Evolutionary conservation across 371 early-diverging fungal species (phyloP).

Genomic region (Rhizopus arrhizus): DNA sequence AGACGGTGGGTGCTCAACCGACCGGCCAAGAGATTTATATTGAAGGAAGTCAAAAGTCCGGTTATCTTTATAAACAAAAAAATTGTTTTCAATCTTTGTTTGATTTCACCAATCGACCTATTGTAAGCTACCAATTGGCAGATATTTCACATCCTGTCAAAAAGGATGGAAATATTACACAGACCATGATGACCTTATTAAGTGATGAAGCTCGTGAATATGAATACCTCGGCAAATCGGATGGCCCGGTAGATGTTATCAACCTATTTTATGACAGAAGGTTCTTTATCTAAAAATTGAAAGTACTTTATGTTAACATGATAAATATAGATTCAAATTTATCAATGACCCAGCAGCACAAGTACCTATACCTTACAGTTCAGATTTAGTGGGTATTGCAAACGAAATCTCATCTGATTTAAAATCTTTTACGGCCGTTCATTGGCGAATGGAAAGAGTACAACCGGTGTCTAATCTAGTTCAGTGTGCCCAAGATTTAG

Average conservation of each 20-base stretch:
- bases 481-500: conserved; percentile 43
- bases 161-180: conserved; percentile 34
- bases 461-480: conserved; percentile 42
- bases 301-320: neutral
- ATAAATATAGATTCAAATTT: conserved; percentile 36
- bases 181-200: conserved; percentile 29
- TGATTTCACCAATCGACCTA: conserved; percentile 29
- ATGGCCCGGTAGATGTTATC: conserved; percentile 36
- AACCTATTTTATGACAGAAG: conserved; percentile 46
- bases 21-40: conserved; percentile 41
- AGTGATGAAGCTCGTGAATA: conserved; percentile 33
- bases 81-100: conserved; percentile 27
- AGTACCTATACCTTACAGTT: conserved; percentile 37
- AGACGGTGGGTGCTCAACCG: conserved; percentile 15
- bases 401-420: conserved; percentile 39
- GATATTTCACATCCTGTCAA: conserved; percentile 22
- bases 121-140: conserved; percentile 30
- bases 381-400: conserved; percentile 35
- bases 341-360: conserved; percentile 32
- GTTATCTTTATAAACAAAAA: conserved; percentile 12
- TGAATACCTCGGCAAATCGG: conserved; percentile 21
- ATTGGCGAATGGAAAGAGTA: conserved; percentile 57
- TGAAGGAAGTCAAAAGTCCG: conserved; percentile 24
- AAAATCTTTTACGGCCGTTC: conserved; percentile 49
- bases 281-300: neutral